Base-by-base conservation (phyloP, 78 protist genomes). In the Emiliania huxleyi region DNA sequence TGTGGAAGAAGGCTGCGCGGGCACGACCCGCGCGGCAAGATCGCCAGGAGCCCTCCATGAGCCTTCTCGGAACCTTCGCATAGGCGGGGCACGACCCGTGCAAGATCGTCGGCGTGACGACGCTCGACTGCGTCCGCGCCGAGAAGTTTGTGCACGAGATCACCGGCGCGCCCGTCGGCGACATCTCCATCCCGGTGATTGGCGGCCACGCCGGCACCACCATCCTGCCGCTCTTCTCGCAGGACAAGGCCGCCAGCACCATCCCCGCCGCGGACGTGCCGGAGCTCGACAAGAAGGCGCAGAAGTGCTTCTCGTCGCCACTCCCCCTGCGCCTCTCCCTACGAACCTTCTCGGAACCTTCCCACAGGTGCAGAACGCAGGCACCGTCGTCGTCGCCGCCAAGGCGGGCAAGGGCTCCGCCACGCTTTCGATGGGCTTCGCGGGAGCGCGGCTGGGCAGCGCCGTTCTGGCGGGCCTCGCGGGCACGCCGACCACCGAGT, bases 351-450 rank as follows among this genome's bases (percentile, higher is more conserved):
- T n/a, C n/a, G n/a, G n/a, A n/a, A n/a, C n/a, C n/a, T n/a, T n/a
- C n/a, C n/a, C n/a, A n/a, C n/a, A n/a, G n/a, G n/a, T n/a, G n/a
- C n/a, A n/a, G n/a, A n/a, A n/a, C n/a, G n/a, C n/a, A n/a, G n/a
- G n/a, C n/a, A n/a, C n/a, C n/a, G n/a, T n/a, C n/a, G n/a, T n/a
- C n/a, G n/a, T n/a, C n/a, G n/a, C n/a, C n/a, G n/a, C n/a, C n/a
- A n/a, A n/a, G n/a, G n/a, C n/a, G n/a, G n/a, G n/a, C n/a, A n/a
- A n/a, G n/a, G n/a, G n/a, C n/a, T n/a, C n/a, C n/a, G n/a, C n/a
- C n/a, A n/a, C n/a, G n/a, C n/a, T n/a, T n/a, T 96, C 97, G 93
- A 96, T 96, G 97, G 97, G 96, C 37, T 81, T 40, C 56, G 97
- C 97, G 12, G 96, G 96, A 2, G 96, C 96, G 46, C 91, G 62